Conservation (phyloP, 805 yeast species). For the Lachancea meyersii region DNA sequence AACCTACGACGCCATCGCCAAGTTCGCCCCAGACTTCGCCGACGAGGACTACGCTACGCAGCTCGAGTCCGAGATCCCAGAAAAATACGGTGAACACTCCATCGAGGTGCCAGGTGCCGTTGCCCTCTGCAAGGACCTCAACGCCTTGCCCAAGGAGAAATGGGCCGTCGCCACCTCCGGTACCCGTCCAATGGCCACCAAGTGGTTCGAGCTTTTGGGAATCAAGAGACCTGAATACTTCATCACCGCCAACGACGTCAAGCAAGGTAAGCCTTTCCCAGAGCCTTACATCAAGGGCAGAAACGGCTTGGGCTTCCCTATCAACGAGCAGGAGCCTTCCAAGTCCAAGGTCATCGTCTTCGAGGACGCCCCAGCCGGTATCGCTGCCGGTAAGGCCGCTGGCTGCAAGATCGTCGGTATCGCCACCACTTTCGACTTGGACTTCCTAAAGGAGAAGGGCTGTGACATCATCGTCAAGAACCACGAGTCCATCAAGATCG, state of each 20-base stretch:
- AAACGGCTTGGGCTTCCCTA: constrained; percentile 35
- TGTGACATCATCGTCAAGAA: constrained; percentile 79
- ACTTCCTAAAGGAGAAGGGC: constrained; percentile 64
- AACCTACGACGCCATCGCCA: constrained; percentile 69
- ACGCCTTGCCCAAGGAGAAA: constrained; percentile 46
- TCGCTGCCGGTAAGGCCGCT: constrained; percentile 74
- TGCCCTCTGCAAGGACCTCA: constrained; percentile 50
- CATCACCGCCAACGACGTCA: constrained; percentile 76
- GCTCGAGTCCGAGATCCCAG: constrained; percentile 65
- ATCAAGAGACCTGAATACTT: constrained; percentile 62
- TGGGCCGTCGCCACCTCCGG: constrained; percentile 92
- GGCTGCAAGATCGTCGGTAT: constrained; percentile 81
- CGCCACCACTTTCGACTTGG: constrained; percentile 70
- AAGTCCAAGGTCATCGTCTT: constrained; percentile 53
- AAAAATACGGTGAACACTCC: constrained; percentile 65
- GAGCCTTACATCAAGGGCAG: constrained; percentile 67
- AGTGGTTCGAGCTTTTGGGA: constrained; percentile 68
- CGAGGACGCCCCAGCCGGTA: constrained; percentile 89
- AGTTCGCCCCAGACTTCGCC: constrained; percentile 71
- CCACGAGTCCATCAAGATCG: constrained; percentile 55
- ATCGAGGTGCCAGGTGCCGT: constrained; percentile 72
- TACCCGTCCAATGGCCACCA: constrained; percentile 65
- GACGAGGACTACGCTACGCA: constrained; percentile 55
- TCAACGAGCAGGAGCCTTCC: constrained; percentile 33
- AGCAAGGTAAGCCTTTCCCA: constrained; percentile 80